phyloP scores from a whole-genome alignment of 306 rosid species.

The Dicorynia guianensis region DNA sequence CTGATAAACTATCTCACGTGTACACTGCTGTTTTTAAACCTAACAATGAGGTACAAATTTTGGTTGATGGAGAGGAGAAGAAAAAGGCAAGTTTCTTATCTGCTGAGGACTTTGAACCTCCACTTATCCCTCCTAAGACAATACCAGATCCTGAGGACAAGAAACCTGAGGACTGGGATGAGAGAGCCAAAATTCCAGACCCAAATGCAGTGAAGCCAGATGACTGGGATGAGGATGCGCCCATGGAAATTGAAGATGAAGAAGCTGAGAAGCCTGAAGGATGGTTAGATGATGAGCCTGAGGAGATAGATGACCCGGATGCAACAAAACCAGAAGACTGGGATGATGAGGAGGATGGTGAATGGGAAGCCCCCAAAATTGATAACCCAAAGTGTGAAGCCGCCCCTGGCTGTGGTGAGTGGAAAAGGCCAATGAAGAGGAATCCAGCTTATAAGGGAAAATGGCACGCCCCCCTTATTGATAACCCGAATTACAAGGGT shows the following conservation, averaged over 20 bases:
- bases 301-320: conserved; percentile 90
- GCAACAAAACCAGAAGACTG: conserved; percentile 92
- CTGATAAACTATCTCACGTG: conserved; percentile 88
- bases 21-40: conserved; percentile 83
- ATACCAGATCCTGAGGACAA: conserved; percentile 95
- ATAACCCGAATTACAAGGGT: conserved; percentile 91
- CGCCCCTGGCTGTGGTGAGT: conserved; percentile 93
- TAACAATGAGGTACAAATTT: conserved; percentile 51
- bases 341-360: conserved; percentile 98
- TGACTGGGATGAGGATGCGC: conserved; percentile 99
- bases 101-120: conserved; percentile 86
- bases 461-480: conserved; percentile 86
- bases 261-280: conserved; percentile 98
- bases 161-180: conserved; percentile 99
- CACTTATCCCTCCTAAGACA: conserved; percentile 83
- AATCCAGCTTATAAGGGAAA: conserved; percentile 96
- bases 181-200: conserved; percentile 86
- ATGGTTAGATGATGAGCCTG: conserved; percentile 98
- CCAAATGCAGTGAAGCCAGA: conserved; percentile 91
- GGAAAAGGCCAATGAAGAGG: conserved; percentile 90
- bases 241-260: conserved; percentile 84
- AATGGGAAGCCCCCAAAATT: conserved; percentile 86
- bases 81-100: conserved; percentile 67
- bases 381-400: conserved; percentile 82
- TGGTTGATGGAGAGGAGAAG: conserved; percentile 69